phyloP scores from a whole-genome alignment of 2,329 filamentous ascomycete species.

The Zalaria sp. region DNA sequence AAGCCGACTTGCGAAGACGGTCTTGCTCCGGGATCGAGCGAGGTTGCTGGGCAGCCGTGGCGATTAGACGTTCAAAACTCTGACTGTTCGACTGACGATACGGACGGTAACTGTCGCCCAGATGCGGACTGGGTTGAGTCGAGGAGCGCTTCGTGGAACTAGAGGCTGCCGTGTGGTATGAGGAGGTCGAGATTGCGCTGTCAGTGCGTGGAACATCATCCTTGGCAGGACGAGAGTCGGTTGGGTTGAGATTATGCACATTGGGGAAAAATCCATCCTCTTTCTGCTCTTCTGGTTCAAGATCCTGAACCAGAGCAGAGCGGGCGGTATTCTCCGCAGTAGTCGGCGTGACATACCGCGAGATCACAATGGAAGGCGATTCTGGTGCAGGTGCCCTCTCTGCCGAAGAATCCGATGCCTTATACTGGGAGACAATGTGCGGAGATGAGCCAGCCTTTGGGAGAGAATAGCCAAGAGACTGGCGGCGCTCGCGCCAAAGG shows the following conservation, averaged over 20 bases:
- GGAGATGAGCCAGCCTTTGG: neutral
- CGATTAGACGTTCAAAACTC: no score
- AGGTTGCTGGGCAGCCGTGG: neutral
- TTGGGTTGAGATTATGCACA: conserved; percentile 1
- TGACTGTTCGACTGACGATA: no score
- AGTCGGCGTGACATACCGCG: conserved; percentile 16
- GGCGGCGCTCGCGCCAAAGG: conserved; percentile 15
- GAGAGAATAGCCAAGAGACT: conserved; percentile 8
- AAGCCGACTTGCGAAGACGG: neutral
- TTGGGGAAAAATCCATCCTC: conserved; percentile 1
- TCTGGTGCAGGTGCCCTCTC: neutral
- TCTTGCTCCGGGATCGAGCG: neutral
- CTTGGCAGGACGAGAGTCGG: conserved; percentile 3
- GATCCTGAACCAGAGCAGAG: neutral
- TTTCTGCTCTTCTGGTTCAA: conserved; percentile 1
- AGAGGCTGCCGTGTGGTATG: conserved; percentile 9
- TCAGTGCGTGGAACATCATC: conserved; percentile 11
- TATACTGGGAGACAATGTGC: neutral
- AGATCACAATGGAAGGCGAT: conserved; percentile 18
- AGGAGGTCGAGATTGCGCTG: conserved; percentile 13
- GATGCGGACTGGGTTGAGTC: neutral
- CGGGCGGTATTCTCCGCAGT: conserved; percentile 6
- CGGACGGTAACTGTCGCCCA: no score
- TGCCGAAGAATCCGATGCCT: neutral
- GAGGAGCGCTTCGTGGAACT: conserved; percentile 4